Evolutionary conservation across 139 green algal genomes (phyloP).

Genomic region (Coccomyxa sp.): DNA sequence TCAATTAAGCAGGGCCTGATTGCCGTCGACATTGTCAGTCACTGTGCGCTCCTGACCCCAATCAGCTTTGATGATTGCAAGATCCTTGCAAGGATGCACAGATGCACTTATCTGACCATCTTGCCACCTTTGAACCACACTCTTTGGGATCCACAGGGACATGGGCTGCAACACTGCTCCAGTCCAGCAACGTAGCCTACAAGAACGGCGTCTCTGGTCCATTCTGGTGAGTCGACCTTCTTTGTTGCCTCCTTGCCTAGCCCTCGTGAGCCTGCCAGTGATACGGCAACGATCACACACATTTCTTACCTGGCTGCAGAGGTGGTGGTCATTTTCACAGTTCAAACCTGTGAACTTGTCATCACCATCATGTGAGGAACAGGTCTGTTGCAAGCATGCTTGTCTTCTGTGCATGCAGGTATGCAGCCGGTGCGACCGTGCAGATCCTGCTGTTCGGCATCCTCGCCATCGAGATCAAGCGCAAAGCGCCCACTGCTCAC

Average conservation of each 20-base stretch:
- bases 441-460: conserved; percentile 93
- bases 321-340: too few species aligned
- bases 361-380: too few species aligned
- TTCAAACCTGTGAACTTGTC: too few species aligned
- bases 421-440: conserved; percentile 85
- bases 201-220: conserved; percentile 49
- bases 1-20: conserved; percentile 65
- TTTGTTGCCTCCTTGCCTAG: too few species aligned
- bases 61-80: too few species aligned
- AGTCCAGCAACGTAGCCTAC: conserved; percentile 50
- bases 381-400: background rate
- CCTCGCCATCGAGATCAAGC: conserved; percentile 93
- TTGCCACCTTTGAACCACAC: too few species aligned
- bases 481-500: conserved; percentile 85
- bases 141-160: conserved; percentile 17
- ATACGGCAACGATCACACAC: too few species aligned
- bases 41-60: conserved; percentile 9
- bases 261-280: too few species aligned
- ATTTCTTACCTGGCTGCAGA: too few species aligned
- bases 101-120: too few species aligned
- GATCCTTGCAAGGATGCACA: too few species aligned
- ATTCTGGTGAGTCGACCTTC: conserved; percentile 34
- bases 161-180: conserved; percentile 57
- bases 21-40: conserved; percentile 34
- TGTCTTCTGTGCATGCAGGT: conserved; percentile 25